Evolutionary conservation across 305 asterid genomes (phyloP).

Genomic region (Solanum aculeatissimum): DNA sequence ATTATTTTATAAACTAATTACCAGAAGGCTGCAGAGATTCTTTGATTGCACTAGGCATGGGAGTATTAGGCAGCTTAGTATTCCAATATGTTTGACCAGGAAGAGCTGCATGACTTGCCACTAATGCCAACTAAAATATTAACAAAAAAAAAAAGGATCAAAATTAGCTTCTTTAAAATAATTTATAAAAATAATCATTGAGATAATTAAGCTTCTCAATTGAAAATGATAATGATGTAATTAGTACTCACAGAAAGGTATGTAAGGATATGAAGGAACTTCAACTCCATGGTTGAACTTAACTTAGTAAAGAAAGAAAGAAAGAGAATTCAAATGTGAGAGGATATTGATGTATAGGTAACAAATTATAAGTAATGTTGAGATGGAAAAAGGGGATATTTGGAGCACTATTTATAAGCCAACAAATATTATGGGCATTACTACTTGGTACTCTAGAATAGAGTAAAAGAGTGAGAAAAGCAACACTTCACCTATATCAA

Average conservation of each 20-base stretch:
- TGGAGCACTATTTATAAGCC: slow-evolving; percentile 21
- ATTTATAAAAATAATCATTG: background rate
- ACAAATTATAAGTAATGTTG: background rate
- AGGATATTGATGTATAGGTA: background rate
- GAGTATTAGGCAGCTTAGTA: slow-evolving; percentile 50
- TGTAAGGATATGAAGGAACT: slow-evolving; percentile 25
- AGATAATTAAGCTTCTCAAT: background rate
- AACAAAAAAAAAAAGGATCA: background rate
- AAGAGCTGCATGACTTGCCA: slow-evolving; percentile 54
- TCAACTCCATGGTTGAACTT: slow-evolving; percentile 32
- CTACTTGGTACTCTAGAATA: background rate
- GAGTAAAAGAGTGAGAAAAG: slow-evolving; percentile 9
- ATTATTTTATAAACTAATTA: background rate
- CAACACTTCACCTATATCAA: slow-evolving; percentile 28
- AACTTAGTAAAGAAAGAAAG: background rate
- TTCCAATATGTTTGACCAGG: slow-evolving; percentile 47
- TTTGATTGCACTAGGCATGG: slow-evolving; percentile 57
- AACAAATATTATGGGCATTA: background rate
- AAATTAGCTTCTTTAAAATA: background rate
- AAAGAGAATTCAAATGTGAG: background rate
- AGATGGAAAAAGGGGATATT: background rate
- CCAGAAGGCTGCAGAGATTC: slow-evolving; percentile 38
- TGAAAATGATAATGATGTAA: background rate
- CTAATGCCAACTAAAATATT: slow-evolving; percentile 39
- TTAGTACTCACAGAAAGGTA: slow-evolving; percentile 47